phyloP scores from a whole-genome alignment of 768 basidiomycete species.

The Serendipita sp. region DNA sequence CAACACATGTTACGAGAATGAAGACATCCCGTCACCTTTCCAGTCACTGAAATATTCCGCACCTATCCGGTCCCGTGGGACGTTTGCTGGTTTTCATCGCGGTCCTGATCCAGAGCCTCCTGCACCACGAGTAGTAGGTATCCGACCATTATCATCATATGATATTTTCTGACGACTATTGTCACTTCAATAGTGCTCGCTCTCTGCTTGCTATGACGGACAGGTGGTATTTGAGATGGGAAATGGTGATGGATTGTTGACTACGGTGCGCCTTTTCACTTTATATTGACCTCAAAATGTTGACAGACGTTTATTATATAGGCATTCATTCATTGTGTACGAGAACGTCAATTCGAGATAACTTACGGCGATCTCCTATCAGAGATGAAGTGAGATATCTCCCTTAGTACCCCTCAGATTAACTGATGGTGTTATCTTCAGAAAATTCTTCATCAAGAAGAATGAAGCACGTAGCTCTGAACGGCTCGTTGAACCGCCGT shows the following conservation, averaged over 20 bases:
- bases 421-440: neutral
- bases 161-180: neutral
- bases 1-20: neutral
- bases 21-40: neutral
- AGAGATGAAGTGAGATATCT: neutral
- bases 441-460: neutral
- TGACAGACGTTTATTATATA: neutral
- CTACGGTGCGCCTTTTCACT: neutral
- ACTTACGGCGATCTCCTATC: neutral
- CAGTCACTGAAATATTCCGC: neutral
- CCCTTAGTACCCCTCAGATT: neutral
- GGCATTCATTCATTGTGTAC: slow-evolving; percentile 2
- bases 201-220: slow-evolving; percentile 1
- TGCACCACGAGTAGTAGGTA: neutral
- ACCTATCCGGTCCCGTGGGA: neutral
- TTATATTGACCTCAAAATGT: neutral
- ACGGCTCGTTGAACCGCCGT: neutral
- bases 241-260: slow-evolving; percentile 1
- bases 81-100: neutral
- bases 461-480: neutral
- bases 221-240: neutral
- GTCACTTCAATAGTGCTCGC: neutral
- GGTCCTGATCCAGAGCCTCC: neutral
- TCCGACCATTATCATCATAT: too few relatives aligned
- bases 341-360: neutral